These are phyloP conservation scores for Syzygium malaccense DNA, from an alignment of 441 rosid genomes.

Conservation along the genomic window DNA sequence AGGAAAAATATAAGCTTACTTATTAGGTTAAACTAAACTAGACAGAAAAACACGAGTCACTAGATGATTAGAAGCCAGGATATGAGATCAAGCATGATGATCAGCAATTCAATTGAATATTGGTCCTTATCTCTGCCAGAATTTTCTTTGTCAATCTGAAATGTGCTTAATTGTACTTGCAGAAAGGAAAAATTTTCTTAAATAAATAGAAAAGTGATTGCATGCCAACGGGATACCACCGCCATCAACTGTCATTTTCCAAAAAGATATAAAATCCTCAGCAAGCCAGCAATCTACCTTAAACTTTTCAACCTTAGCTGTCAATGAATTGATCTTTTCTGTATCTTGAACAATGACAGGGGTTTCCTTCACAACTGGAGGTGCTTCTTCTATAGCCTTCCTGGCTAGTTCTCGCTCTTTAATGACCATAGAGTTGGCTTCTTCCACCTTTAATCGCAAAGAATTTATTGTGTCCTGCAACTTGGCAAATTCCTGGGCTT, in stretches of 20 bases:
- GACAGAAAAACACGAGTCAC: neutral
- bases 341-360: neutral
- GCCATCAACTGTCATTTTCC: neutral
- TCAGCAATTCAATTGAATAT: neutral
- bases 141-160: neutral
- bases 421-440: neutral
- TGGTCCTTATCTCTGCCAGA: neutral
- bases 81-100: neutral
- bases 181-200: neutral
- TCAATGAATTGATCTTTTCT: neutral
- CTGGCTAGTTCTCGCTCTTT: conserved; percentile 1
- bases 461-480: neutral
- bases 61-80: neutral
- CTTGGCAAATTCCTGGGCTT: neutral
- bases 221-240: neutral
- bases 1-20: neutral
- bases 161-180: neutral
- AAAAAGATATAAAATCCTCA: neutral
- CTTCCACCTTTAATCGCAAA: neutral
- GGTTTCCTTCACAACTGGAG: neutral
- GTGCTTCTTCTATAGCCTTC: neutral
- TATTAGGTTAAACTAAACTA: neutral
- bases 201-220: neutral
- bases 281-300: neutral
- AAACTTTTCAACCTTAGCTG: neutral